Conservation (phyloP, 2,329 filamentous ascomycete species). For the Nannizziopsis arthrosporioides region DNA sequence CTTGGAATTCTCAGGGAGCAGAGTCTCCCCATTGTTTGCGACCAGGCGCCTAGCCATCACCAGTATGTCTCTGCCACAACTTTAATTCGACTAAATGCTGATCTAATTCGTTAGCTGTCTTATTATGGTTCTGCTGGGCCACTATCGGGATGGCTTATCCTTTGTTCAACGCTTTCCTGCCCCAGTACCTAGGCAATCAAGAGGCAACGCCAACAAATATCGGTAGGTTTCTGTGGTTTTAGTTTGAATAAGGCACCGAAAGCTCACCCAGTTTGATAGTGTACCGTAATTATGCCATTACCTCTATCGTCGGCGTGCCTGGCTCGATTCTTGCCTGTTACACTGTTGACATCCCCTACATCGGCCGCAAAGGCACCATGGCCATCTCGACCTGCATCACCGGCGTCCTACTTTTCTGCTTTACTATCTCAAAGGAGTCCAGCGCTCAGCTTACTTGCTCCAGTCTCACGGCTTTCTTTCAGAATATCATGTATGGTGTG, state of each 20-base stretch:
- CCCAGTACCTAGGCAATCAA: slow-evolving; percentile 60
- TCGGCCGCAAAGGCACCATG: slow-evolving; percentile 48
- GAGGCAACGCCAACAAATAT: slow-evolving; percentile 30
- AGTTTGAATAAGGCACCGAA: slow-evolving; percentile 15
- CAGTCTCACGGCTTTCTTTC: slow-evolving; percentile 47
- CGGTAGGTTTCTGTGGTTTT: slow-evolving; percentile 16
- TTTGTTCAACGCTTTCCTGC: slow-evolving; percentile 82
- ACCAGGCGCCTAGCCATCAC: slow-evolving; percentile 38
- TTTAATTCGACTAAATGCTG: slow-evolving; percentile 6
- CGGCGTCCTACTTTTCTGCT: slow-evolving; percentile 44
- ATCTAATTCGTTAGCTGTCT: slow-evolving; percentile 22
- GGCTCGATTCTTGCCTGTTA: slow-evolving; percentile 64
- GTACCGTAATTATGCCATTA: slow-evolving; percentile 76
- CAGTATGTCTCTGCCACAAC: slow-evolving; percentile 25
- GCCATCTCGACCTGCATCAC: slow-evolving; percentile 41
- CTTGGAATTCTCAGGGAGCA: slow-evolving; percentile 54
- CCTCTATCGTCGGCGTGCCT: slow-evolving; percentile 62
- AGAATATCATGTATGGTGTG: slow-evolving; percentile 47
- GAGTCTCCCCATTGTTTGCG: slow-evolving; percentile 52
- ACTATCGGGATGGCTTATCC: slow-evolving; percentile 79
- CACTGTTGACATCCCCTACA: slow-evolving; percentile 57
- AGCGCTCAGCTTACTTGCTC: slow-evolving; percentile 41
- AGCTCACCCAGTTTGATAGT: slow-evolving; percentile 23
- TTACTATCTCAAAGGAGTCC: slow-evolving; percentile 40
- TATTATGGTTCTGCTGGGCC: slow-evolving; percentile 69